Evolutionary conservation across 495 filamentous ascomycete genomes (phyloP), one percentile per base, ranked within the genome.

Genomic region (Xylaria flabelliformis): DNA sequence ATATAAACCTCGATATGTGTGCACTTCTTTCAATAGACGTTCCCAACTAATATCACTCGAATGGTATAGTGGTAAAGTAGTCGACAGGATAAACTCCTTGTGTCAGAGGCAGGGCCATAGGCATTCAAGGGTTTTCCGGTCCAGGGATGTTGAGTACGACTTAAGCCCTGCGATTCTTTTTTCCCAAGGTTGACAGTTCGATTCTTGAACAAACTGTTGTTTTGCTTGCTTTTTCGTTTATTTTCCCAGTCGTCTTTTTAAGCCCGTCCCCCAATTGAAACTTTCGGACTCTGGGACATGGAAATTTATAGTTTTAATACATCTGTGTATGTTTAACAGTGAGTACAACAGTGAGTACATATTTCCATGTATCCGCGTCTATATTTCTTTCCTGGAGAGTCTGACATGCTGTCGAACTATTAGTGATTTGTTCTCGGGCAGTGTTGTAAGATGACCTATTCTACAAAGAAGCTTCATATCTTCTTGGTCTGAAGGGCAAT

Each of bases 41-140:
- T 51, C 48, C 48, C n/a, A 51, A 9, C 19, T 2, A 21, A 51
- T 51, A 21, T n/a, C n/a, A 24, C 48, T 51, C n/a, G n/a, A 21
- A 51, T 51, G 48, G 48, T 51, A 51, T 24, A 51, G n/a, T 51
- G 48, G 48, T 51, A 21, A 51, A 51, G 48, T 21, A 51, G 48
- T 51, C 48, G 19, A n/a, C 3, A 51, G 48, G 48, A 21, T 21
- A 51, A 51, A 51, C 48, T 24, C 48, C 48, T 51, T 51, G 48
- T 51, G n/a, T 13, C 48, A 21, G n/a, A 51, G 48, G 48, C 48
- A 51, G 48, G n/a, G n/a, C 48, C 48, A 51, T 24, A 50, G 46
- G 46, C 46, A 50, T 50, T 50, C 19, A 19, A 50, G 19, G 46
- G 46, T 46, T 46, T 46, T 46, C 42, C 42, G 42, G 42, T 46